These are phyloP conservation scores for Ophiocordyceps australis DNA, from an alignment of 2,329 filamentous ascomycete genomes.

Conservation along the genomic window DNA sequence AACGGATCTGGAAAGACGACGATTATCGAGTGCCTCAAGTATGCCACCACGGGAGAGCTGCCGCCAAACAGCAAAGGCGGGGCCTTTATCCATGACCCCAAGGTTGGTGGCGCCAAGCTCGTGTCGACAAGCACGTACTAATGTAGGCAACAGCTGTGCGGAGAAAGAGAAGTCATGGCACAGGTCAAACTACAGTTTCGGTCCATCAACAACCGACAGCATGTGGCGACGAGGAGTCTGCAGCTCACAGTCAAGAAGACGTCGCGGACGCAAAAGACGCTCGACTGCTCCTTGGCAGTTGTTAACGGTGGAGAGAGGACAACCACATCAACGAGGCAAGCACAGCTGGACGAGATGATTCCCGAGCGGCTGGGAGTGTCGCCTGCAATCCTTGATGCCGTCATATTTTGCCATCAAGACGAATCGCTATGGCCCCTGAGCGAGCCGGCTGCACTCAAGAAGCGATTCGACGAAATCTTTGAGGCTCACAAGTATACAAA, in stretches of 20 bases:
- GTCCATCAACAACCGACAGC: conserved; percentile 56
- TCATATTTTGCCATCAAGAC: conserved; percentile 98
- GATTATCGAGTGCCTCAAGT: conserved; percentile 97
- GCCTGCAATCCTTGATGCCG: conserved; percentile 73
- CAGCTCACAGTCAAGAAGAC: conserved; percentile 78
- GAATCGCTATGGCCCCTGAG: conserved; percentile 96
- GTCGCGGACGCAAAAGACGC: conserved; percentile 57
- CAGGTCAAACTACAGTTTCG: conserved; percentile 84
- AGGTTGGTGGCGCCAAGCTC: conserved; percentile 24
- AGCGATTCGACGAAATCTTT: conserved; percentile 94
- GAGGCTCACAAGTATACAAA: conserved; percentile 95
- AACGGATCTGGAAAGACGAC: conserved; percentile 98
- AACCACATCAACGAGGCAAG: conserved; percentile 61
- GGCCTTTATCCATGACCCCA: conserved; percentile 95
- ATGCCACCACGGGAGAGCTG: conserved; percentile 85
- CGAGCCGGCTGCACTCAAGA: conserved; percentile 70
- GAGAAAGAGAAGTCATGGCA: conserved; percentile 76
- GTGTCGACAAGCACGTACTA: background rate
- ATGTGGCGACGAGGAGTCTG: conserved; percentile 70
- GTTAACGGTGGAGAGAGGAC: conserved; percentile 63
- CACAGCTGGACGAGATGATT: conserved; percentile 69
- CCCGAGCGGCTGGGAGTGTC: conserved; percentile 80
- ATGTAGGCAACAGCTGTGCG: conserved; percentile 44
- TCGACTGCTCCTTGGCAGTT: conserved; percentile 65
- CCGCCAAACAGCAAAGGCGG: conserved; percentile 82